These are phyloP conservation scores for Linum tenue DNA, from an alignment of 345 rosid species.

Conservation along the genomic window DNA sequence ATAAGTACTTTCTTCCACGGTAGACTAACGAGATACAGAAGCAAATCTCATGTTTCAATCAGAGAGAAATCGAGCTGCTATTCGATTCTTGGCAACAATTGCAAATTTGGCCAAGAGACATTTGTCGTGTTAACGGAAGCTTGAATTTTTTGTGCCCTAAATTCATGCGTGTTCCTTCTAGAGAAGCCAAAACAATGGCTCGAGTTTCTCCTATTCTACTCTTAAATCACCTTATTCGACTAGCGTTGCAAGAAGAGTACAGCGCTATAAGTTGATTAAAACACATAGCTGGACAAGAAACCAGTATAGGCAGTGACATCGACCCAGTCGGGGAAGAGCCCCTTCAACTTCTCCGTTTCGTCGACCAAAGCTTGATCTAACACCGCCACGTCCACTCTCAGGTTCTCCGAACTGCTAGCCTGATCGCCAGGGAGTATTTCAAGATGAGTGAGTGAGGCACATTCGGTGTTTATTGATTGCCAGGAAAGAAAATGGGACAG, in stretches of 20 bases:
- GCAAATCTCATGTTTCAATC: too few species aligned
- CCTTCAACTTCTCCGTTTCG: conserved; percentile 49
- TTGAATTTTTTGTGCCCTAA: background rate
- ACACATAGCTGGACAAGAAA: conserved; percentile 57
- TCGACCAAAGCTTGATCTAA: conserved; percentile 65
- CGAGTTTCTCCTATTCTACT: too few species aligned
- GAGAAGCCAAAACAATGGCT: background rate
- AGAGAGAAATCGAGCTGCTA: too few species aligned
- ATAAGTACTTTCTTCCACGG: too few species aligned
- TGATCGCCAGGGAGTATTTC: conserved; percentile 12
- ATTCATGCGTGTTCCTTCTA: background rate
- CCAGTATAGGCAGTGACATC: conserved; percentile 66
- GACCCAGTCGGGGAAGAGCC: conserved; percentile 75
- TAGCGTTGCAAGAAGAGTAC: background rate
- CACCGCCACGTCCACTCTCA: conserved; percentile 72
- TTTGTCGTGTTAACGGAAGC: background rate
- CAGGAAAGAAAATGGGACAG: background rate
- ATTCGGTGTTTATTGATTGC: background rate
- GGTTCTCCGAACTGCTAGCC: conserved; percentile 43
- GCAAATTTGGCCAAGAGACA: too few species aligned
- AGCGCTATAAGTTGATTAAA: conserved; percentile 22
- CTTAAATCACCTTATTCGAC: background rate
- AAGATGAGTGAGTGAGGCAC: background rate
- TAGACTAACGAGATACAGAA: too few species aligned
- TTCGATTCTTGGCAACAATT: too few species aligned